Evolutionary conservation across 139 green algal genomes (phyloP).

Genomic region (Chlorella sp.): DNA sequence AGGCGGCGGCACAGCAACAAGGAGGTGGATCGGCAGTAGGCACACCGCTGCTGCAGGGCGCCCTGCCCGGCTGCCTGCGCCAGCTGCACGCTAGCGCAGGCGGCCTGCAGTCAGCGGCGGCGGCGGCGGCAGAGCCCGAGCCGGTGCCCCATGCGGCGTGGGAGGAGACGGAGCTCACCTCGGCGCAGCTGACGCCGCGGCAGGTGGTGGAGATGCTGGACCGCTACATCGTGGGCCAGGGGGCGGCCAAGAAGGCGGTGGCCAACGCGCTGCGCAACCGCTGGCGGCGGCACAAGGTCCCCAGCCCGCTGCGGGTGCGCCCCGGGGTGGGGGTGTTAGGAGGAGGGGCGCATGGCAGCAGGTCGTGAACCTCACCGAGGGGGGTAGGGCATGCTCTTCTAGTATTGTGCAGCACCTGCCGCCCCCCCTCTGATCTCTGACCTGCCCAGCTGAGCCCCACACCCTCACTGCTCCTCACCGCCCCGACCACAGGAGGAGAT

Average conservation of each 20-base stretch:
- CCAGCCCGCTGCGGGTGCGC: slow-evolving; percentile 50
- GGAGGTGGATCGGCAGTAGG: too few relatives aligned
- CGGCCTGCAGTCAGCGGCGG: background rate
- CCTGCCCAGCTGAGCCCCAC: background rate
- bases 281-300: slow-evolving; percentile 88
- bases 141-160: slow-evolving; percentile 11
- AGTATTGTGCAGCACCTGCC: too few relatives aligned
- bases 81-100: background rate
- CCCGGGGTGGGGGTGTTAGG: background rate
- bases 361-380: too few relatives aligned
- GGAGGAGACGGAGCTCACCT: slow-evolving; percentile 18
- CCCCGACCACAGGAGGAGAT: slow-evolving; percentile 81
- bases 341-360: too few relatives aligned
- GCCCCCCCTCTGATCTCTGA: background rate
- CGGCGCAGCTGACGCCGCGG: slow-evolving; percentile 28
- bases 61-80: slow-evolving; percentile 3
- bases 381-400: too few relatives aligned
- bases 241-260: slow-evolving; percentile 91
- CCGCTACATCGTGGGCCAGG: slow-evolving; percentile 88
- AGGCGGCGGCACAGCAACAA: slow-evolving; percentile 1
- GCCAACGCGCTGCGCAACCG: slow-evolving; percentile 93
- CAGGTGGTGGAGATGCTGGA: slow-evolving; percentile 84
- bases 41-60: background rate
- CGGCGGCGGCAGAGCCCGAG: slow-evolving; percentile 19
- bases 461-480: background rate